Percentiles rank a stretch among this genome's conserved stretches.
These are phyloP conservation scores for Pezicula rhizophila DNA, from an alignment of 2,329 filamentous ascomycete genomes.

Conservation along the genomic window DNA sequence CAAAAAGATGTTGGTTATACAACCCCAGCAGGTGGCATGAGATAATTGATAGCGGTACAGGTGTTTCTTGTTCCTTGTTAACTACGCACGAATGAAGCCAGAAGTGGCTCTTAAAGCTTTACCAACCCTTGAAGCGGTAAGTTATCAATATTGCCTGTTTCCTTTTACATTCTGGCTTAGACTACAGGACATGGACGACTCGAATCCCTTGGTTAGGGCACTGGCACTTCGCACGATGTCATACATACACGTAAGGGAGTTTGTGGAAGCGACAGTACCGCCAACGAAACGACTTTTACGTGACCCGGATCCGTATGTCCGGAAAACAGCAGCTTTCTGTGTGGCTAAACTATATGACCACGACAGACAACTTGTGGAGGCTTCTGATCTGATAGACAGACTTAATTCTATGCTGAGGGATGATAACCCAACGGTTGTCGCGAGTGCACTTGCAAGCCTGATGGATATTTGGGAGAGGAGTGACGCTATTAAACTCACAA, in stretches of 20 bases:
- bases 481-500: slow-evolving; percentile 94
- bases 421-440: slow-evolving; percentile 95
- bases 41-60: slow-evolving; percentile 39
- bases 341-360: slow-evolving; percentile 98
- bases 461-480: slow-evolving; percentile 99
- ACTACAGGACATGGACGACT: slow-evolving; percentile 80
- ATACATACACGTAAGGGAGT: slow-evolving; percentile 94
- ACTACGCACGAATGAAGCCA: slow-evolving; percentile 90
- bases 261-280: slow-evolving; percentile 83
- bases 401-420: slow-evolving; percentile 87
- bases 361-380: slow-evolving; percentile 82
- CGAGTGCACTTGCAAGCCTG: slow-evolving; percentile 81
- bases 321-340: slow-evolving; percentile 93
- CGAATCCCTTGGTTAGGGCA: slow-evolving; percentile 86
- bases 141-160: slow-evolving; percentile 18
- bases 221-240: slow-evolving; percentile 92
- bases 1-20: slow-evolving; percentile 83
- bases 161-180: slow-evolving; percentile 1
- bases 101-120: slow-evolving; percentile 92
- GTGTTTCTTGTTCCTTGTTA: slow-evolving; percentile 97
- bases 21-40: not conserved
- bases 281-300: slow-evolving; percentile 77
- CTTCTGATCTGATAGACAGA: slow-evolving; percentile 84
- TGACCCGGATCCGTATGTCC: slow-evolving; percentile 89
- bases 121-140: slow-evolving; percentile 74